These are phyloP conservation scores for Microthlaspi erraticum DNA, from an alignment of 345 rosid species.

Conservation along the genomic window DNA sequence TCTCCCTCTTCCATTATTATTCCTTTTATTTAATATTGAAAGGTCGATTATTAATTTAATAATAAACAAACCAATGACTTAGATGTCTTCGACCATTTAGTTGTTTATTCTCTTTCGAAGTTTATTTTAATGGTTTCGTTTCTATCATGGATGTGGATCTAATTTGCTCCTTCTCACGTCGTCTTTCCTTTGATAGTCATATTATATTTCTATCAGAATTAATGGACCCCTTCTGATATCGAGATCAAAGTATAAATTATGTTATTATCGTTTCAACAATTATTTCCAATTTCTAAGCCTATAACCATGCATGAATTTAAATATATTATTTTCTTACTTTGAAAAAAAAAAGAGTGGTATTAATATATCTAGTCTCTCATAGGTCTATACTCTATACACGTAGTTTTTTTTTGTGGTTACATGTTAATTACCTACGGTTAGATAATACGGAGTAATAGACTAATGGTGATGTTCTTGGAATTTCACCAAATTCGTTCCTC, in stretches of 20 bases:
- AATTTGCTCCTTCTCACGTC: constrained; percentile 36
- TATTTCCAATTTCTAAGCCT: no score
- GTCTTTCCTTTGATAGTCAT: constrained; percentile 35
- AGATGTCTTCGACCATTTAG: constrained; percentile 16
- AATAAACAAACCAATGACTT: constrained; percentile 20
- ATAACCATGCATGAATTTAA: no score
- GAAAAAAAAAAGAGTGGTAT: no score
- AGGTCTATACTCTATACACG: no score
- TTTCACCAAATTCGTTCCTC: no score
- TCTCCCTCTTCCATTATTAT: constrained; percentile 12
- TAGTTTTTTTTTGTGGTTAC: no score
- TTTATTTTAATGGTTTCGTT: constrained; percentile 21
- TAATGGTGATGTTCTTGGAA: no score
- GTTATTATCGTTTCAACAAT: constrained; percentile 9
- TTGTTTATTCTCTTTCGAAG: not conserved
- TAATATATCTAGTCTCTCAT: no score
- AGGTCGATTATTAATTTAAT: constrained; percentile 1
- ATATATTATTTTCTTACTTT: no score
- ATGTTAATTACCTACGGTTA: no score
- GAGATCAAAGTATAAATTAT: not conserved
- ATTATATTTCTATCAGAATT: not conserved
- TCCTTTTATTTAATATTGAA: not conserved
- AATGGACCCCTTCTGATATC: not conserved
- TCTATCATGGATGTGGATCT: constrained; percentile 32
- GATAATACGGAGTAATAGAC: no score